phyloP scores from a whole-genome alignment of 495 filamentous ascomycete genomes.

The Barbatosphaeria neglecta region DNA sequence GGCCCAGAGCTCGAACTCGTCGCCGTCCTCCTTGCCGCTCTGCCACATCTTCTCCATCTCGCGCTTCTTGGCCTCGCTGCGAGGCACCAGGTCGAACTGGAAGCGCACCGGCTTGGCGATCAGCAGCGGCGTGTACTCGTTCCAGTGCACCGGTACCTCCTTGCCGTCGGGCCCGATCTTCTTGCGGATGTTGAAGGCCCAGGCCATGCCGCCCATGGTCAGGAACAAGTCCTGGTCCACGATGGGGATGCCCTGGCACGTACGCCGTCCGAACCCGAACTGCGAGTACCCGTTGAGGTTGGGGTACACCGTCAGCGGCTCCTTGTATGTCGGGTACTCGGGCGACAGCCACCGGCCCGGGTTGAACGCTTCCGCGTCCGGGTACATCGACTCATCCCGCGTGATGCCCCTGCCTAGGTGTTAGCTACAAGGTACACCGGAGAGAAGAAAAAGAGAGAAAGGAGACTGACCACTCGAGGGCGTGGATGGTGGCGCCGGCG shows the following conservation, averaged over 20 bases:
- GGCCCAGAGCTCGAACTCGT: constrained; percentile 2
- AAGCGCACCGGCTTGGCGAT: constrained; percentile 41
- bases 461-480: constrained; percentile 36
- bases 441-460: neutral
- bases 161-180: constrained; percentile 22
- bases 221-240: constrained; percentile 46
- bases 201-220: constrained; percentile 45
- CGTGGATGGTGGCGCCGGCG: constrained; percentile 44
- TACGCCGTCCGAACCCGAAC: constrained; percentile 51
- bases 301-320: constrained; percentile 40
- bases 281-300: constrained; percentile 43
- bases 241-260: constrained; percentile 45
- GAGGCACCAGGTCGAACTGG: constrained; percentile 28
- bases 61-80: constrained; percentile 17
- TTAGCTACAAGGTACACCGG: no score
- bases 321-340: constrained; percentile 40
- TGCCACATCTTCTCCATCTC: constrained; percentile 24
- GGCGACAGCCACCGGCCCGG: constrained; percentile 41
- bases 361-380: constrained; percentile 48
- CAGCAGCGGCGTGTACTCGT: constrained; percentile 39
- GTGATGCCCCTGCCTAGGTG: constrained; percentile 40
- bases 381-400: constrained; percentile 46
- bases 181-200: constrained; percentile 43
- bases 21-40: constrained; percentile 14
- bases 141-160: constrained; percentile 33